Percentiles rank a stretch among this genome's conserved stretches.
These are phyloP conservation scores for Ophiostoma ulmi DNA, from an alignment of 2,329 filamentous ascomycete species.

Conservation along the genomic window DNA sequence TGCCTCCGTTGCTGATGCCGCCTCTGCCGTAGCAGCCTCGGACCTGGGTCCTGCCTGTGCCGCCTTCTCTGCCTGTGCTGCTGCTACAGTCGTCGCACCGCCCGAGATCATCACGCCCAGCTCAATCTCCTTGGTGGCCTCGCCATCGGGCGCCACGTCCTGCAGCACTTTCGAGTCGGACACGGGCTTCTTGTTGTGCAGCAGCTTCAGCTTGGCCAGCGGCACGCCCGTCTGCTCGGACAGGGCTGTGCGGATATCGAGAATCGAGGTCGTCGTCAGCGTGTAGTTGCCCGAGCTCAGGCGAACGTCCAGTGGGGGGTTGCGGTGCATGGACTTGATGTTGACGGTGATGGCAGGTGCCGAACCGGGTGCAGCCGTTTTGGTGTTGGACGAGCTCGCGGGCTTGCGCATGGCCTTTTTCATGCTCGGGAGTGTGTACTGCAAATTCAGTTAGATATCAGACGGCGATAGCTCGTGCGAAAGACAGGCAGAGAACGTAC, in stretches of 20 bases:
- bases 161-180: slow-evolving; percentile 69
- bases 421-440: slow-evolving; percentile 71
- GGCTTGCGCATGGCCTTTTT: slow-evolving; percentile 51
- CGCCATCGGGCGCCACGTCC: slow-evolving; percentile 51
- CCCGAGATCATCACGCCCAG: slow-evolving; percentile 86
- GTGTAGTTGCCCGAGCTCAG: slow-evolving; percentile 44
- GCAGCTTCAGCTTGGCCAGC: slow-evolving; percentile 75
- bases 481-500: slow-evolving; percentile 49
- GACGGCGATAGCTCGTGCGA: not conserved
- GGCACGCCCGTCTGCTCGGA: slow-evolving; percentile 57
- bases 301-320: slow-evolving; percentile 60
- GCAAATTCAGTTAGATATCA: not conserved
- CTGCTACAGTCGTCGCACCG: slow-evolving; percentile 48
- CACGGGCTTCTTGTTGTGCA: slow-evolving; percentile 83
- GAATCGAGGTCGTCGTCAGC: slow-evolving; percentile 65
- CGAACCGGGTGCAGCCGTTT: slow-evolving; percentile 43
- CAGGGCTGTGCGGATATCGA: slow-evolving; percentile 70
- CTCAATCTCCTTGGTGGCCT: slow-evolving; percentile 45
- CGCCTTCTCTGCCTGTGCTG: slow-evolving; percentile 22
- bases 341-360: slow-evolving; percentile 53
- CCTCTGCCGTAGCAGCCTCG: slow-evolving; percentile 36
- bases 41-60: slow-evolving; percentile 6
- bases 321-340: slow-evolving; percentile 68
- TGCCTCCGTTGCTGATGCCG: slow-evolving; percentile 44
- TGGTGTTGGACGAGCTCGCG: slow-evolving; percentile 35